Evolutionary conservation across 306 rosid genomes (phyloP).

Genomic region (Vigna unguiculata): DNA sequence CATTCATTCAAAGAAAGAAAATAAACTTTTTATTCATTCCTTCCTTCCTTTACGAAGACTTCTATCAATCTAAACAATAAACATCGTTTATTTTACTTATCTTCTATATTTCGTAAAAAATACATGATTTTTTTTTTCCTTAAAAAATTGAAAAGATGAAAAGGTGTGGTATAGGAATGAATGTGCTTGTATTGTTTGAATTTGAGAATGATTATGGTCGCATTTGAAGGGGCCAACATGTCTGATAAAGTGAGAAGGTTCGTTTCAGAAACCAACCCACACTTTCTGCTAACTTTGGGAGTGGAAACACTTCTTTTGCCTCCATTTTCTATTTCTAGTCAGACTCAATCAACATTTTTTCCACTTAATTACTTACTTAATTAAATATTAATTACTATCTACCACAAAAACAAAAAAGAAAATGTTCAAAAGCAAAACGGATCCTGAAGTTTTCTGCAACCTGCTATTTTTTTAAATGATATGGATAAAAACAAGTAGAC

Average conservation of each 20-base stretch:
- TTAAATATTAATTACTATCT: constrained; percentile 7
- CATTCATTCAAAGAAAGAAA: too few species aligned
- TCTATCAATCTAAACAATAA: too few species aligned
- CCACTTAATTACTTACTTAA: not conserved
- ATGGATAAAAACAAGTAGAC: constrained; percentile 25
- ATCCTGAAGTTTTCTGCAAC: constrained; percentile 48
- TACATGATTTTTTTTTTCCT: too few species aligned
- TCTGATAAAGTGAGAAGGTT: constrained; percentile 65
- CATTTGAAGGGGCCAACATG: constrained; percentile 56
- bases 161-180: constrained; percentile 26
- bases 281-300: constrained; percentile 40
- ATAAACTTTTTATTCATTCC: too few species aligned
- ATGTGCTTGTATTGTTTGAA: constrained; percentile 36
- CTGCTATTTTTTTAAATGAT: constrained; percentile 26
- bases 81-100: too few species aligned
- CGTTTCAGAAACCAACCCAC: constrained; percentile 28
- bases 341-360: constrained; percentile 32
- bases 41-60: too few species aligned
- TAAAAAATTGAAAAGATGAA: not conserved
- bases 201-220: constrained; percentile 74
- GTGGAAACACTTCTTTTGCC: constrained; percentile 48
- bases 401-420: constrained; percentile 21
- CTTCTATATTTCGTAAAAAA: too few species aligned
- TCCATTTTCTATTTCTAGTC: constrained; percentile 31
- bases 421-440: constrained; percentile 36